phyloP scores from a whole-genome alignment of 106 monocot species.

The Dendrobium officinale region DNA sequence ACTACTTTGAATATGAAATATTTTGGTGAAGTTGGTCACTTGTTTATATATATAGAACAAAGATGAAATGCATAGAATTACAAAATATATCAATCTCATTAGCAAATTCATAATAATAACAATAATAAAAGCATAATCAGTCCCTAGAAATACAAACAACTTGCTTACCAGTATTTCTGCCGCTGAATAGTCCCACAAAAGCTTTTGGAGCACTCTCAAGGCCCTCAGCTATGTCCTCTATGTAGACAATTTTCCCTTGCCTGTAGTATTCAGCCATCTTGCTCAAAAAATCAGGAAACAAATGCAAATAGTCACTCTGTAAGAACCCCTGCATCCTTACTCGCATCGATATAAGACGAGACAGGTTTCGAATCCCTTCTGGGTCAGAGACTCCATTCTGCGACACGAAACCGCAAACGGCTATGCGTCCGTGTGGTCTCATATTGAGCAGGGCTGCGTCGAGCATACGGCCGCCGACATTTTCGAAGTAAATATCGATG shows the following conservation, averaged over 20 bases:
- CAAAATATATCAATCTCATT: too few relatives aligned
- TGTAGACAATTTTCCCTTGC: constrained; percentile 52
- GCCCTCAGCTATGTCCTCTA: constrained; percentile 60
- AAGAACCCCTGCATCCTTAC: constrained; percentile 60
- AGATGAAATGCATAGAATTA: too few relatives aligned
- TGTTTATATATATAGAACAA: too few relatives aligned
- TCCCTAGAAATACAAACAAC: constrained; percentile 38
- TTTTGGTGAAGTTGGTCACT: too few relatives aligned
- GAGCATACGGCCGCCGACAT: constrained; percentile 70
- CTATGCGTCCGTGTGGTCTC: constrained; percentile 50
- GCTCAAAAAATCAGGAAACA: constrained; percentile 47
- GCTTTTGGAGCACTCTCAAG: constrained; percentile 64
- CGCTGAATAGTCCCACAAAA: constrained; percentile 58
- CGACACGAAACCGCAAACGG: constrained; percentile 70
- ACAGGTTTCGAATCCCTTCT: constrained; percentile 43
- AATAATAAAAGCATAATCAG: background rate
- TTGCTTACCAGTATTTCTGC: constrained; percentile 71
- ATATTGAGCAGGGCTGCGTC: constrained; percentile 75
- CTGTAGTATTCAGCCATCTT: constrained; percentile 21
- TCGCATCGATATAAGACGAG: constrained; percentile 27
- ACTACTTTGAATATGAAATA: too few relatives aligned
- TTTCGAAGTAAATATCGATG: constrained; percentile 88
- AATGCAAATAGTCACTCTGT: constrained; percentile 45
- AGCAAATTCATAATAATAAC: too few relatives aligned
- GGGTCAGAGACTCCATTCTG: constrained; percentile 25